phyloP scores from a whole-genome alignment of 1,284 basidiomycete genomes.

The Apiotrichum domesticum region DNA sequence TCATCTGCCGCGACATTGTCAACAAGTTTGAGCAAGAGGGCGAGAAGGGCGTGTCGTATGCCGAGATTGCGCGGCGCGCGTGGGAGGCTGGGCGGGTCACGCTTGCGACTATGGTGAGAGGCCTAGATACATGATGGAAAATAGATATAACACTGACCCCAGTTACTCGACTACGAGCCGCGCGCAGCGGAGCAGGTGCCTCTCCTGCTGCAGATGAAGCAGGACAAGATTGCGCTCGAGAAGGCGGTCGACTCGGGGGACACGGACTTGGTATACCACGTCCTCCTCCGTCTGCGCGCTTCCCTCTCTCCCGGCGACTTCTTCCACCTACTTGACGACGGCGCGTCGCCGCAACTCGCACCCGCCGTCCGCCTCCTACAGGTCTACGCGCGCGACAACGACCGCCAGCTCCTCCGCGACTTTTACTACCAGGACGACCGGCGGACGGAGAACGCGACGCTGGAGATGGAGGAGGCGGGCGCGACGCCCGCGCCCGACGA shows the following conservation, averaged over 20 bases:
- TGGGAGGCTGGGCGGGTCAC: conserved; percentile 83
- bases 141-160: neutral
- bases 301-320: conserved; percentile 83
- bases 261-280: conserved; percentile 90
- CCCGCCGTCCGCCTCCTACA: conserved; percentile 72
- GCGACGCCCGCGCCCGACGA: conserved; percentile 60
- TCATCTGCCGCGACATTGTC: conserved; percentile 73
- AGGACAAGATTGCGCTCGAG: conserved; percentile 77
- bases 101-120: conserved; percentile 75
- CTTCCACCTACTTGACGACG: conserved; percentile 89
- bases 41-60: conserved; percentile 66
- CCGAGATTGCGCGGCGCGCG: conserved; percentile 87
- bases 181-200: conserved; percentile 90
- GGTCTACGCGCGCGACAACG: conserved; percentile 82
- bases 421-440: conserved; percentile 98
- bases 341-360: conserved; percentile 60
- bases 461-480: conserved; percentile 76
- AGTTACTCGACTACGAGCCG: conserved; percentile 89
- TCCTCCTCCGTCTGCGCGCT: conserved; percentile 76
- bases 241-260: conserved; percentile 94
- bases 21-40: conserved; percentile 68
- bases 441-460: conserved; percentile 78
- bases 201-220: conserved; percentile 85
- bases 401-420: conserved; percentile 84
- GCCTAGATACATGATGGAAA: neutral